These are phyloP conservation scores for Ganoderma resinaceum DNA, from an alignment of 1,284 basidiomycete species.

Conservation along the genomic window DNA sequence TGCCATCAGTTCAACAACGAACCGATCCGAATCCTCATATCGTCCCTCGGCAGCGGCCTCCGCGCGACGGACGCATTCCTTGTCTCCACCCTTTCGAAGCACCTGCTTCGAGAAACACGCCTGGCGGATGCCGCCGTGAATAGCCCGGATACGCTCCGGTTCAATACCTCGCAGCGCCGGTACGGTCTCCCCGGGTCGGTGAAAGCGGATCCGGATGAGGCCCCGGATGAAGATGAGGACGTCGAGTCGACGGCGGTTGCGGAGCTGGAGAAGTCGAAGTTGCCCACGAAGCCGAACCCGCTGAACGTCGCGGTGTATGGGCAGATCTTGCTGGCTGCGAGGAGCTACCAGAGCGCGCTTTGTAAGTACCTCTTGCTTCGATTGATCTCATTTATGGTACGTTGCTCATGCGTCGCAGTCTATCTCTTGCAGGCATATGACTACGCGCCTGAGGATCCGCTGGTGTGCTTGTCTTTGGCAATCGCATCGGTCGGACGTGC, in stretches of 20 bases:
- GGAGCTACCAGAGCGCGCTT: conserved; percentile 90
- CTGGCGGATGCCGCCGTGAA: conserved; percentile 68
- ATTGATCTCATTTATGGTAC: conserved; percentile 2
- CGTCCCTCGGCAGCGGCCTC: conserved; percentile 72
- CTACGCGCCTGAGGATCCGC: conserved; percentile 82
- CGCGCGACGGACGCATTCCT: conserved; percentile 78
- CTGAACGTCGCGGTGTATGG: conserved; percentile 85
- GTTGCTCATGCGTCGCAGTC: conserved; percentile 57
- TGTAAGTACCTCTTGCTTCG: conserved; percentile 61
- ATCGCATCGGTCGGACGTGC: conserved; percentile 85
- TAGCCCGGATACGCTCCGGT: conserved; percentile 64
- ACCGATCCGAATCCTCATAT: conserved; percentile 76
- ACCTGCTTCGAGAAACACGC: conserved; percentile 79
- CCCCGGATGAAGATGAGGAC: conserved; percentile 43
- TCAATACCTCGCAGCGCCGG: conserved; percentile 61
- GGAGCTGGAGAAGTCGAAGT: conserved; percentile 31
- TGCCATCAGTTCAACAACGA: conserved; percentile 84
- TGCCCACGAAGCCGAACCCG: conserved; percentile 81
- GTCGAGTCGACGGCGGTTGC: conserved; percentile 28
- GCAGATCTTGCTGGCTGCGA: conserved; percentile 83
- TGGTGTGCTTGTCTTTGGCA: conserved; percentile 84
- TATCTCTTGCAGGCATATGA: conserved; percentile 92
- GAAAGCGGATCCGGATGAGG: conserved; percentile 42
- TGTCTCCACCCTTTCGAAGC: conserved; percentile 80
- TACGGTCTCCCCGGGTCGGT: conserved; percentile 49